Base-by-base conservation (phyloP, 805 yeast species). In the Hanseniaspora osmophila region DNA sequence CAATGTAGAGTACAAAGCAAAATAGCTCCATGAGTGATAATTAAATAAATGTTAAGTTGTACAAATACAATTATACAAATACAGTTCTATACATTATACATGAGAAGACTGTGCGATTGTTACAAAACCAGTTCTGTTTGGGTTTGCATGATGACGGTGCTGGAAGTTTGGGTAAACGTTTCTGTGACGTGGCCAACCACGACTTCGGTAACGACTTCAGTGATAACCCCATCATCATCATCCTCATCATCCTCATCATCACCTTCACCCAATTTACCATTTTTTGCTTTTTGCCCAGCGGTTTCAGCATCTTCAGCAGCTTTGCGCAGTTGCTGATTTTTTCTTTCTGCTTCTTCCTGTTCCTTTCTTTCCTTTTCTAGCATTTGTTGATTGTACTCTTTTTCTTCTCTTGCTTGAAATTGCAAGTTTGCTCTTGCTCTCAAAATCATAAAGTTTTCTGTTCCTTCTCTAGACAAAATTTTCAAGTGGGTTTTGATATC, bases 391-490 rank as follows among this genome's bases (percentile, higher is more conserved):
- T 5, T 10, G 11, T 10, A n/a, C 10, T 35, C 77, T 33, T 54
- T 60, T 42, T 61, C 65, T 54, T 76, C 80, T 50, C 80, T 71
- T 33, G 57, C 56, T 55, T 77, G 81, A 58, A 76, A 76, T 30
- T 70, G 74, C 38, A 76, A 44, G 52, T 77, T 76, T 16, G 79
- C 79, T 54, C 73, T 68, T 9, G 81, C 75, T 56, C 80, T 69
- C 47, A 75, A 58, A 32, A 76, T 67, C 30, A 74, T 71, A 49
- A 78, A 63, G 54, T 75, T 78, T 42, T 76, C 78, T 15, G 75
- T 78, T 44, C 78, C 73, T 54, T 83, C 92, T 41, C 74, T 69
- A 30, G 71, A 56, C 42, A 82, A 56, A 13, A 73, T 63, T 40
- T 66, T 64, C 43, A 79, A 60, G 46, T 79, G 59, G 22, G 54